Evolutionary conservation across 2,329 filamentous ascomycete species (phyloP), one percentile per base, ranked within the genome.

Genomic region (Sclerotinia glacialis): DNA sequence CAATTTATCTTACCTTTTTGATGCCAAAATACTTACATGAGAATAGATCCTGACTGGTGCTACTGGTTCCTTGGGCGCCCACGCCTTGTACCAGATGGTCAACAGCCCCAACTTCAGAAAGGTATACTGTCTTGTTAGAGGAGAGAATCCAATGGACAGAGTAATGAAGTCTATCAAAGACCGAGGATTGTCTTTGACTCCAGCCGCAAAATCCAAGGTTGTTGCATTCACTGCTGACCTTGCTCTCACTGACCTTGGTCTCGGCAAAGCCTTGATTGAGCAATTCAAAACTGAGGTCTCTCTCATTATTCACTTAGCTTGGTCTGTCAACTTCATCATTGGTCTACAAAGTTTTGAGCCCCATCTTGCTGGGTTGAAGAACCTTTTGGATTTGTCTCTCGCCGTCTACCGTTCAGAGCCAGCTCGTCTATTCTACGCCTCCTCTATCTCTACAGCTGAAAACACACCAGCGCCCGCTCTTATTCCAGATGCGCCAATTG

Each of bases 11-110:
- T 23, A 46, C 18, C 26, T 18, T 62, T 9, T 7, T 14, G n/a
- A 66, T 67, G 31, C 64, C 59, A 67, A 34, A 58, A 53, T 69
- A n/a, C 37, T 60, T 31, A 62, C 52, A 58, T 44, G 44, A 52
- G 5, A 62, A 31, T 46, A 79, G 74, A 76, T 87, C 1, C 74
- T 90, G 4, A 90, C 88, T 0, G 88, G 88, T 1, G 83, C 83
- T 0, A 90, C 88, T 0, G 88, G 88, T 0, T 87, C 86, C 1
- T 79, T 90, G 0, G 88, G 88, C 1, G 80, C 85, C 0, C 86
- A 89, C 70, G 78, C 88, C 1, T 79, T 86, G 1, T 81, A 83
- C 4, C 82, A 86, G n/a, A 81, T 91, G 18, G 82, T 84, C 1
- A 79, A 81, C 2, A 79, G 84, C n/a, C 80, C 84, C 14, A 83